These are phyloP conservation scores for Podospora pseudocomata DNA, from an alignment of 495 filamentous ascomycete species.

Conservation along the genomic window DNA sequence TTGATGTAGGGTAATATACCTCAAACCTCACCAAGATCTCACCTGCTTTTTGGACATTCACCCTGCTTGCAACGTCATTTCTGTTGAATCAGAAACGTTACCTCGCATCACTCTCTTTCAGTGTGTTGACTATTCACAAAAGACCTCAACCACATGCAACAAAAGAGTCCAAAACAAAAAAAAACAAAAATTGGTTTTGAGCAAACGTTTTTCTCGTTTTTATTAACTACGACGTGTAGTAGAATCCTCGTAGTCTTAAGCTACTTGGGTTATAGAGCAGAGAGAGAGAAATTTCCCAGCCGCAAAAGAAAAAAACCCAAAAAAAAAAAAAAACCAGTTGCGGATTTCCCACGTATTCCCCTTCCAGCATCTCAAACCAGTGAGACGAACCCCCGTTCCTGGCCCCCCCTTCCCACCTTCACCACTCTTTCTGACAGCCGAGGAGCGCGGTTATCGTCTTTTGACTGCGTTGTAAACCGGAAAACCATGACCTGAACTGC, in stretches of 20 bases:
- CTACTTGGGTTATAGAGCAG: neutral
- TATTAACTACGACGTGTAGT: neutral
- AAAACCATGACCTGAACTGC: slow-evolving; percentile 40
- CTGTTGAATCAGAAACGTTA: neutral
- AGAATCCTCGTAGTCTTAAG: neutral
- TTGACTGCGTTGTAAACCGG: neutral
- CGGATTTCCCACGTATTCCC: neutral
- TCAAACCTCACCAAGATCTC: no score
- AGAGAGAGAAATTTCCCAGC: neutral
- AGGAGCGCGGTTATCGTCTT: neutral
- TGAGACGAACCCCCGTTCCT: neutral
- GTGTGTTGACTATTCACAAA: neutral
- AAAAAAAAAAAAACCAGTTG: neutral
- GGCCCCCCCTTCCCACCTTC: neutral
- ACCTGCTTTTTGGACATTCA: neutral
- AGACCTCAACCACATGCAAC: neutral
- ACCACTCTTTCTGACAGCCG: neutral
- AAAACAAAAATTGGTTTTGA: neutral
- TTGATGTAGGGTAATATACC: no score
- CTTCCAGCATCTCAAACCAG: neutral
- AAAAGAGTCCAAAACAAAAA: neutral
- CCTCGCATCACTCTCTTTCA: neutral
- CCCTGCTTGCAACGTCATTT: neutral
- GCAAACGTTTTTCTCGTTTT: neutral
- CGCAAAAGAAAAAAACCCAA: neutral